Conservation (phyloP, 345 rosid genomes). For the Geranium brycei region DNA sequence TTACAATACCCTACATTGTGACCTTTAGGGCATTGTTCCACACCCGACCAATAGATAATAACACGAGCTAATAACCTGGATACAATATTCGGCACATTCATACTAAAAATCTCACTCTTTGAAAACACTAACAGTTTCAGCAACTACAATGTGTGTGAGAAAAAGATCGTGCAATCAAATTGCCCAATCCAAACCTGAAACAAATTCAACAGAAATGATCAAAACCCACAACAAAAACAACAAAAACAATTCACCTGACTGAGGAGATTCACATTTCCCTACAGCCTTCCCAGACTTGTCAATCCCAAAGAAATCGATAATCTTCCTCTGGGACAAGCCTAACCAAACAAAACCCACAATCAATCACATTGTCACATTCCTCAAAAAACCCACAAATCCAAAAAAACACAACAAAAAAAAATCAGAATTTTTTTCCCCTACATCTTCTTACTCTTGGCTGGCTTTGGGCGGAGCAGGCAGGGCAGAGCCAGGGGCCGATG, state of each 20-base stretch:
- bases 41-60: background rate
- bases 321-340: conserved; percentile 83
- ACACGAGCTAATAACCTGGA: background rate
- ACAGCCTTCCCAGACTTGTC: conserved; percentile 26
- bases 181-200: background rate
- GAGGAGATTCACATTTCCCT: conserved; percentile 23
- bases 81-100: background rate
- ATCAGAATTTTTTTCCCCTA: conserved; percentile 26
- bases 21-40: background rate
- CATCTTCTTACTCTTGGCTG: conserved; percentile 60
- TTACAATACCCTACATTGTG: background rate
- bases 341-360: conserved; percentile 6
- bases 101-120: background rate
- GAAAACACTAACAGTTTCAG: no score
- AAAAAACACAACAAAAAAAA: background rate
- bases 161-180: no score
- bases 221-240: background rate
- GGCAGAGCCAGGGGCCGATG: conserved; percentile 70
- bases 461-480: conserved; percentile 50
- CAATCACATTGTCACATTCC: conserved; percentile 9
- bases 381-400: background rate
- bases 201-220: background rate
- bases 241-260: conserved; percentile 32
- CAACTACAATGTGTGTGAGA: no score
- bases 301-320: conserved; percentile 66